phyloP scores from a whole-genome alignment of 2,329 filamentous ascomycete species.

The Penicillium verrucosum region DNA sequence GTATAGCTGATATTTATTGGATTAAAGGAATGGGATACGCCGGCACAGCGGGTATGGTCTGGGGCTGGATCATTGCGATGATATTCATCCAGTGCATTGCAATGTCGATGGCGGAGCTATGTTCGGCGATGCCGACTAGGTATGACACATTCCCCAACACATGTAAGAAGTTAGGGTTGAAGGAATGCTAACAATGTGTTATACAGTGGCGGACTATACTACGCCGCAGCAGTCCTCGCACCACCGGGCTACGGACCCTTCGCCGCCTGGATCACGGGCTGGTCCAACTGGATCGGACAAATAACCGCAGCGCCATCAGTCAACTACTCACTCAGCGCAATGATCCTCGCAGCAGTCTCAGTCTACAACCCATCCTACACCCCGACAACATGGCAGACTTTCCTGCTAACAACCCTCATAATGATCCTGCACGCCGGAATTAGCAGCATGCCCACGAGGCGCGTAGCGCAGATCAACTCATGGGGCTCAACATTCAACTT shows the following conservation, averaged over 20 bases:
- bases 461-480: constrained; percentile 68
- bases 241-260: constrained; percentile 64
- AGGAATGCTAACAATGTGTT: not conserved
- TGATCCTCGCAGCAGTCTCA: constrained; percentile 69
- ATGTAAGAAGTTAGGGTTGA: not conserved
- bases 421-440: constrained; percentile 67
- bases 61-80: constrained; percentile 74
- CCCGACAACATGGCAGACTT: constrained; percentile 64
- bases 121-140: constrained; percentile 69
- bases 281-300: constrained; percentile 68
- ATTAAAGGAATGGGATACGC: constrained; percentile 51
- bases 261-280: constrained; percentile 66
- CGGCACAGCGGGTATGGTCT: constrained; percentile 64
- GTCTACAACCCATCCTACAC: constrained; percentile 64
- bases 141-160: constrained; percentile 17
- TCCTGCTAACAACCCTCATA: constrained; percentile 63
- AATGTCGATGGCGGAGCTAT: constrained; percentile 67
- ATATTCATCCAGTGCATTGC: constrained; percentile 69
- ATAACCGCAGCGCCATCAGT: constrained; percentile 65
- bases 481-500: constrained; percentile 70
- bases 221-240: constrained; percentile 68
- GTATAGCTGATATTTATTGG: not conserved
- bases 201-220: constrained; percentile 64
- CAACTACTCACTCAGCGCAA: constrained; percentile 63
- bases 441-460: constrained; percentile 67